A percentile compares a stretch with the other conserved stretches of the same genome.
Conservation (phyloP, 2,329 filamentous ascomycete species). For the Diaporthe citriasiana region DNA sequence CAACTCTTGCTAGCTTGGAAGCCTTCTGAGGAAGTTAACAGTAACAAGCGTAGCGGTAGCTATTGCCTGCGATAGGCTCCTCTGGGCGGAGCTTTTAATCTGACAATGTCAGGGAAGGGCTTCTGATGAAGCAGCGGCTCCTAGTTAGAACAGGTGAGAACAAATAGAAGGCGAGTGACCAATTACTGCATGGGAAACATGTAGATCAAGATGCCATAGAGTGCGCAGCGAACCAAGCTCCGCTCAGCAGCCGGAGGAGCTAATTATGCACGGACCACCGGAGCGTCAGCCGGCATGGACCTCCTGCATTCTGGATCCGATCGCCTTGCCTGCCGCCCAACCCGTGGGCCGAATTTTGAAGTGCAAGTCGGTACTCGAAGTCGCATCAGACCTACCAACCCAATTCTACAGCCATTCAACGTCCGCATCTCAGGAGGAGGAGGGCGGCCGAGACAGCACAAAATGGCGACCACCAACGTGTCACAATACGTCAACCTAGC, state of each 20-base stretch:
- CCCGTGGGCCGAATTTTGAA: conserved; percentile 39
- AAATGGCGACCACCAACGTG: conserved; percentile 44
- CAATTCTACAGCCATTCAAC: conserved; percentile 37
- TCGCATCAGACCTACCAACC: conserved; percentile 17
- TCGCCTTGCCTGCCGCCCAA: conserved; percentile 38
- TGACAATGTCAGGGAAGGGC: background rate
- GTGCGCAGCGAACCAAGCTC: background rate
- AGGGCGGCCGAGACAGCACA: conserved; percentile 40
- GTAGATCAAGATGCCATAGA: background rate
- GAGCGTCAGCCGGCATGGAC: background rate
- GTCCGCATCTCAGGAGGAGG: conserved; percentile 42
- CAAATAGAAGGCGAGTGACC: background rate
- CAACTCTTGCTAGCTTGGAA: background rate
- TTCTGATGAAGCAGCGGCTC: background rate
- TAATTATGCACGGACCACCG: background rate
- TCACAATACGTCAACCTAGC: conserved; percentile 70
- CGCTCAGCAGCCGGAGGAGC: background rate
- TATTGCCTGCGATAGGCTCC: background rate
- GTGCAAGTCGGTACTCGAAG: background rate
- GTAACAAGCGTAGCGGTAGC: background rate
- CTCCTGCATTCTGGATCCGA: background rate
- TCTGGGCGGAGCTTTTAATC: background rate
- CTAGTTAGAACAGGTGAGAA: background rate
- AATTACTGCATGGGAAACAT: background rate
- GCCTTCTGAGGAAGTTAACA: background rate